These are phyloP conservation scores for Trametes pubescens DNA, from an alignment of 1,284 basidiomycete species.

Conservation along the genomic window DNA sequence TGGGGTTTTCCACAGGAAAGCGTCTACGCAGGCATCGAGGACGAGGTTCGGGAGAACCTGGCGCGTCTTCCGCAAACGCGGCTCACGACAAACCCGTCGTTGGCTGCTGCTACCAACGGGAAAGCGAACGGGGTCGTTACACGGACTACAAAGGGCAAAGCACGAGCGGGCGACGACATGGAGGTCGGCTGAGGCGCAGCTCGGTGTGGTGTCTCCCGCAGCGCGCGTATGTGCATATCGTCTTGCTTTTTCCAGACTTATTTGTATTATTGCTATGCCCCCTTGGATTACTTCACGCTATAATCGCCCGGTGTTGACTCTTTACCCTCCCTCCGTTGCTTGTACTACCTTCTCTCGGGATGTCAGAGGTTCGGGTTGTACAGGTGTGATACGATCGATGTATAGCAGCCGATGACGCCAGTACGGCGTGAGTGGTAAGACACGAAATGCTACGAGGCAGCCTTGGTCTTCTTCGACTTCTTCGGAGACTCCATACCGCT, in stretches of 20 bases:
- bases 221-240: slow-evolving; percentile 51
- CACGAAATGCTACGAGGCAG: slow-evolving; percentile 25
- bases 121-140: slow-evolving; percentile 29
- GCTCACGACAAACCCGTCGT: slow-evolving; percentile 8
- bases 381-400: not conserved
- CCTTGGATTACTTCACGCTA: slow-evolving; percentile 19
- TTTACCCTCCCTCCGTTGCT: not conserved
- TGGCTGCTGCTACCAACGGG: slow-evolving; percentile 8
- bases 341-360: slow-evolving; percentile 7
- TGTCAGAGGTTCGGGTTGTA: not conserved
- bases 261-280: slow-evolving; percentile 36
- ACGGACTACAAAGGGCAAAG: slow-evolving; percentile 54
- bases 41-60: slow-evolving; percentile 57
- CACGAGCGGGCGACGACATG: slow-evolving; percentile 36
- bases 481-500: slow-evolving; percentile 49
- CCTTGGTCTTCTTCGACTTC: slow-evolving; percentile 51
- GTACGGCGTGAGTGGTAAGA: not conserved
- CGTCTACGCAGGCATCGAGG: slow-evolving; percentile 78
- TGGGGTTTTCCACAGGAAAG: slow-evolving; percentile 79
- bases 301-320: slow-evolving; percentile 1
- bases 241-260: slow-evolving; percentile 30
- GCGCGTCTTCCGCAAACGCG: slow-evolving; percentile 39
- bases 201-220: not conserved
- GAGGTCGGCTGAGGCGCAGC: slow-evolving; percentile 33
- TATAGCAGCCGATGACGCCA: not conserved